These are phyloP conservation scores for Porpolomopsis calyptriformis DNA, from an alignment of 768 basidiomycete genomes.

Conservation along the genomic window DNA sequence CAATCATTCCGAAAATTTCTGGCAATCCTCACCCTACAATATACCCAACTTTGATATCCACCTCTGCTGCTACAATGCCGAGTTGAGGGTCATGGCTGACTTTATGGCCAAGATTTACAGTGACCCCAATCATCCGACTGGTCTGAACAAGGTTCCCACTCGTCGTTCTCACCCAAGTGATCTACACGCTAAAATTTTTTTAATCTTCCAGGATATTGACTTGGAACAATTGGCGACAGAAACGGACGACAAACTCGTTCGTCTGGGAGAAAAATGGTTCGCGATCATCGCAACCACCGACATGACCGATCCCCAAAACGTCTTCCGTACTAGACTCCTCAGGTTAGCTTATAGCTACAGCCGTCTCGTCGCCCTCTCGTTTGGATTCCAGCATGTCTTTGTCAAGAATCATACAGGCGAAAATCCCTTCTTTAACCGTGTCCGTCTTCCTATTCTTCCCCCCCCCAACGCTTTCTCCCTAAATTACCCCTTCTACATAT, in stretches of 20 bases:
- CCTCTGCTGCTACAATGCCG: slow-evolving; percentile 64
- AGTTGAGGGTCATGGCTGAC: slow-evolving; percentile 50
- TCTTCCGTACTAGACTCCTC: slow-evolving; percentile 52
- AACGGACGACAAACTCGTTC: slow-evolving; percentile 59
- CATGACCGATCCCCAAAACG: slow-evolving; percentile 41
- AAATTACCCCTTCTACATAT: too few species aligned
- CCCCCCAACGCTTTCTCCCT: too few species aligned
- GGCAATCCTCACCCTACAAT: slow-evolving; percentile 56
- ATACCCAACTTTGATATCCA: slow-evolving; percentile 73
- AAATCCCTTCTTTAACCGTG: slow-evolving; percentile 55
- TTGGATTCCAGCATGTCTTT: slow-evolving; percentile 68
- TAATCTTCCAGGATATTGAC: slow-evolving; percentile 41
- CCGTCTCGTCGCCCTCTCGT: slow-evolving; percentile 58
- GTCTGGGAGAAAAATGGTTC: slow-evolving; percentile 47
- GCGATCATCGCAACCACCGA: slow-evolving; percentile 40
- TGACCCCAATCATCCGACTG: slow-evolving; percentile 62
- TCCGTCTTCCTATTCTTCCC: slow-evolving; percentile 31
- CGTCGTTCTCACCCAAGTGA: neutral
- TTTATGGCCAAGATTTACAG: slow-evolving; percentile 61
- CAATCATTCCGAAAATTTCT: slow-evolving; percentile 60
- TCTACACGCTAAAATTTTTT: neutral
- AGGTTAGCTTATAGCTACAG: slow-evolving; percentile 57
- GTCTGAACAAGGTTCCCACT: slow-evolving; percentile 67
- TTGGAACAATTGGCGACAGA: slow-evolving; percentile 54
- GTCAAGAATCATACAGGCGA: slow-evolving; percentile 52